Evolutionary conservation across 2,329 filamentous ascomycete species (phyloP).

Genomic region (Talaromyces funiculosus): DNA sequence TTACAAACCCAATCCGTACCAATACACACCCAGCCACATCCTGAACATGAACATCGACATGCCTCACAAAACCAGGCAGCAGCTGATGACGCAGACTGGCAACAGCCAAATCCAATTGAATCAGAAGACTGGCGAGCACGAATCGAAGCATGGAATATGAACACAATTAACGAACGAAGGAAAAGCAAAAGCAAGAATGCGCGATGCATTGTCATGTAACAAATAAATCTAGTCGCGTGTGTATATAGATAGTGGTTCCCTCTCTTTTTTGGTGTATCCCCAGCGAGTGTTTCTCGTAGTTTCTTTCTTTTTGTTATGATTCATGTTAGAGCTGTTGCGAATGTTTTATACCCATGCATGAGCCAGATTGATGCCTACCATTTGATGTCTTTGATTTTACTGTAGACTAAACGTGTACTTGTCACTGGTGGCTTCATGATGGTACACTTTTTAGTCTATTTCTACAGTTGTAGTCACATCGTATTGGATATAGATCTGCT

Average conservation of each 20-base stretch:
- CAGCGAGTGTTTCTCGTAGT: background rate
- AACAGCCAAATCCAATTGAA: constrained; percentile 7
- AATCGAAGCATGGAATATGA: constrained; percentile 37
- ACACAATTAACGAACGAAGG: constrained; percentile 31
- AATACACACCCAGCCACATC: background rate
- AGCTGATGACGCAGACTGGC: constrained; percentile 3
- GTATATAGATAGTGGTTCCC: background rate
- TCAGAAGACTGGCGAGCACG: constrained; percentile 32
- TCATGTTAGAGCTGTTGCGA: background rate
- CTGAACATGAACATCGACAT: background rate
- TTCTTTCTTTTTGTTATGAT: background rate
- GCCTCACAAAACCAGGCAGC: background rate
- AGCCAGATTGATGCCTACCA: background rate
- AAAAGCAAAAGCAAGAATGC: constrained; percentile 24
- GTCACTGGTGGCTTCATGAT: too few relatives aligned
- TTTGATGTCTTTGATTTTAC: too few relatives aligned
- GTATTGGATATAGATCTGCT: background rate
- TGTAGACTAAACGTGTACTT: too few relatives aligned
- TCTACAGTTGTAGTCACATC: background rate
- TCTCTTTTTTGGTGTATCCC: background rate
- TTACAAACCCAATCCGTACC: background rate
- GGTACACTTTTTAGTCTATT: too few relatives aligned
- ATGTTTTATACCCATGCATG: background rate
- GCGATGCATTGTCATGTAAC: constrained; percentile 36
- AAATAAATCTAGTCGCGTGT: background rate